Evolutionary conservation across 192 early-diverging fungal genomes (phyloP), one percentile per base, ranked within the genome.

Genomic region (Rhizophagus prolifer): DNA sequence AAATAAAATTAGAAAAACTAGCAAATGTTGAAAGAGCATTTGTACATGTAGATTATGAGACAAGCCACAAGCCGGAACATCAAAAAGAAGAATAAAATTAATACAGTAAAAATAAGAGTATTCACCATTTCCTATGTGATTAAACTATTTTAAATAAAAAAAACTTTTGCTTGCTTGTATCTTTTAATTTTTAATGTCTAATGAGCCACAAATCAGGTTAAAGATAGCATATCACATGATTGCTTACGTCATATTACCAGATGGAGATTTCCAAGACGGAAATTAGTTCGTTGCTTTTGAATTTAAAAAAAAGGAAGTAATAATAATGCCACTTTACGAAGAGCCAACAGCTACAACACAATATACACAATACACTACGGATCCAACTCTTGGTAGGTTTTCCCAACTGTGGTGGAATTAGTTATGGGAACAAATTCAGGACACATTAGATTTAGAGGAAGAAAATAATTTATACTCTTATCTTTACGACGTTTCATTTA

Each of bases 31-130:
- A 97, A 50, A 85, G 96, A 26, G 94, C 94, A 26, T 96, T 96
- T 86, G 96, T 98, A 3, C 96, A 98, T 78, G 88, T 95, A 16
- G 95, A 98, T 84, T 97, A 95, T 80, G 96, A 97, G 81, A 91
- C 89, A 23, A 87, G 84, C 38, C 96, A 97, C 83, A 87, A 88
- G 41, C 92, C 94, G 1, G 94, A 96, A 78, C 92, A 94, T 79
- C 82, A 81, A 78, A 81, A 80, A 41, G 46, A 63, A n/a, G 75
- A 67, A 16, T 66, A 54, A 44, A 44, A 12, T 44, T 0, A 38
- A 38, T 38, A 6, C 36, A 36, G 36, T 36, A 36, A 36, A 44
- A 44, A 31, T 4, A 34, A 34, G 31, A 34, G 31, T 34, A 34
- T 38, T 38, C 36, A 38, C 0, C 36, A 38, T 38, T 38, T 9